A percentile compares a stretch with the other conserved stretches of the same genome.
Evolutionary conservation across 305 asterid species (phyloP).

Genomic region (Solanum hybrid): DNA sequence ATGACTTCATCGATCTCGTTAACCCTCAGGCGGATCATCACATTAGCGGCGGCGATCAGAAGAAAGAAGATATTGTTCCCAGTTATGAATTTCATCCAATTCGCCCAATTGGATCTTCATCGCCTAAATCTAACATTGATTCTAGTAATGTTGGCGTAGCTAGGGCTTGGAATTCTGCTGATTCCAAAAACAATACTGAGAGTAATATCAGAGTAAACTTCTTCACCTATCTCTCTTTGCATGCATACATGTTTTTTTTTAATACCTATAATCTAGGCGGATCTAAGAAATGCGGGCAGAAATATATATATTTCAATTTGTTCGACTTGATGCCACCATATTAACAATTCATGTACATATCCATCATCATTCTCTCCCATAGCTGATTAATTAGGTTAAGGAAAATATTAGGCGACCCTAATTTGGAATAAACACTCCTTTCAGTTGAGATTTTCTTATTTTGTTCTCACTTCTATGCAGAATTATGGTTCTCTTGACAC

Average conservation of each 20-base stretch:
- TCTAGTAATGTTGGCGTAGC: constrained; percentile 24
- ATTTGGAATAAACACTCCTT: background rate
- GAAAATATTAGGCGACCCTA: background rate
- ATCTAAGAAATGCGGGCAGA: background rate
- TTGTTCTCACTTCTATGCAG: constrained; percentile 12
- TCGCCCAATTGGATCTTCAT: constrained; percentile 32
- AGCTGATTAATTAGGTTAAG: background rate
- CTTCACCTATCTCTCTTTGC: background rate
- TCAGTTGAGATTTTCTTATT: background rate
- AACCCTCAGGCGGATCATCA: constrained; percentile 33
- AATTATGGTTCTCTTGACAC: constrained; percentile 28
- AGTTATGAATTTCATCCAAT: constrained; percentile 37
- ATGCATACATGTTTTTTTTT: background rate
- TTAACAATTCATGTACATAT: background rate
- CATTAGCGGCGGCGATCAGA: background rate
- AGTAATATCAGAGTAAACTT: constrained; percentile 41
- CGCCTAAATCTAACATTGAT: constrained; percentile 33
- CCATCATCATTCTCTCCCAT: background rate
- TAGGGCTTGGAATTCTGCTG: constrained; percentile 67
- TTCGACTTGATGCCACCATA: background rate
- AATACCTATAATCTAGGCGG: background rate
- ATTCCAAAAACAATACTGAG: constrained; percentile 35
- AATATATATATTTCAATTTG: background rate
- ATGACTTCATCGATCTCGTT: constrained; percentile 65
- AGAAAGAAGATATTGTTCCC: constrained; percentile 33